Evolutionary conservation across 2,329 filamentous ascomycete genomes (phyloP).

Genomic region (Parasarocladium wereldwijsianum): DNA sequence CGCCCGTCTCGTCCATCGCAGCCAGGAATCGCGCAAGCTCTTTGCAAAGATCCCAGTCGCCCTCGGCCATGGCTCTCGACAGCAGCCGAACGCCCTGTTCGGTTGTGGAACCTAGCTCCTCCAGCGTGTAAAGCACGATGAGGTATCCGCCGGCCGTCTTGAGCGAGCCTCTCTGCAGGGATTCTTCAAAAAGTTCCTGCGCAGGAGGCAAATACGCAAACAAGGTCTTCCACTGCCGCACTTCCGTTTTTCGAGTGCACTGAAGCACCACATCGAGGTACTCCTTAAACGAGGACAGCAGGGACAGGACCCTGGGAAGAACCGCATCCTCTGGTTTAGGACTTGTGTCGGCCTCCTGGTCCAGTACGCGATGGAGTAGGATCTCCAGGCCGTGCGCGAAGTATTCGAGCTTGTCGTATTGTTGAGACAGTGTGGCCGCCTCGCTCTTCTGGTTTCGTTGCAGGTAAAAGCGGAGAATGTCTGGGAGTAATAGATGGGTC

Average conservation of each 20-base stretch:
- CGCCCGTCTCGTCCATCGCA: conserved; percentile 76
- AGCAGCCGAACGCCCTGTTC: conserved; percentile 73
- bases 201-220: conserved; percentile 86
- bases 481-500: conserved; percentile 88
- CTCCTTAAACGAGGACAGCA: conserved; percentile 59
- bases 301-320: conserved; percentile 46
- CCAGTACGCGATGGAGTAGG: conserved; percentile 79
- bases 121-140: conserved; percentile 78
- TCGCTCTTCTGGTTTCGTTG: conserved; percentile 61
- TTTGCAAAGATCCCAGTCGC: conserved; percentile 91
- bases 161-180: conserved; percentile 65
- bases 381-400: conserved; percentile 89
- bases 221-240: conserved; percentile 85
- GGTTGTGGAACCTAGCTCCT: conserved; percentile 52
- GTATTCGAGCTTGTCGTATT: conserved; percentile 78
- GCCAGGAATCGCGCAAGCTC: conserved; percentile 91
- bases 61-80: conserved; percentile 63
- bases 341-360: conserved; percentile 75
- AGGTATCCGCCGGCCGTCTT: conserved; percentile 95
- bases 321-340: conserved; percentile 49
- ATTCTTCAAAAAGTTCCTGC: conserved; percentile 86
- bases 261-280: conserved; percentile 94
- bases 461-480: conserved; percentile 69
- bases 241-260: conserved; percentile 93
- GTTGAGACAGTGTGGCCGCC: conserved; percentile 67